Conservation (phyloP, 2,329 filamentous ascomycete species). For the Fusarium agapanthi region DNA sequence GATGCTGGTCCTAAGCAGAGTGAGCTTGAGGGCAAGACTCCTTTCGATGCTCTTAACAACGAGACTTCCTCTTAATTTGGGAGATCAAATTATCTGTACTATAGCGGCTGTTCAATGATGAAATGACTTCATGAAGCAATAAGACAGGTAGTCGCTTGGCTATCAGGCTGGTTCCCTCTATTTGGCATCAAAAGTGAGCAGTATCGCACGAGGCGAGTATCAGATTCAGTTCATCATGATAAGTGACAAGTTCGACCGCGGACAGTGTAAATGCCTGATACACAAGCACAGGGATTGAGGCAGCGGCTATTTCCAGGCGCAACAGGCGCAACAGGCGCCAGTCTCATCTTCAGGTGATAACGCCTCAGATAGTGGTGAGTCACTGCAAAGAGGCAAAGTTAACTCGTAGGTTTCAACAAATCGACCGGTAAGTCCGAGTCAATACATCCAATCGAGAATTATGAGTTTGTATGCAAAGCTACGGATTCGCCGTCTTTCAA, state of each 20-base stretch:
- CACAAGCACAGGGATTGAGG: conserved; percentile 29
- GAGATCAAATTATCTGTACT: neutral
- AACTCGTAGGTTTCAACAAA: neutral
- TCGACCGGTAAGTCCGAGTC: conserved; percentile 11
- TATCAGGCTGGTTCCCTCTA: neutral
- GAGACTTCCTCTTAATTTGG: conserved; percentile 41
- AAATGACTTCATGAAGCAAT: conserved; percentile 26
- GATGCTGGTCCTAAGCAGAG: conserved; percentile 42
- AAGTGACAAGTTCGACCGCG: neutral
- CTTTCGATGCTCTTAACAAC: conserved; percentile 45
- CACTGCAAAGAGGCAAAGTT: neutral
- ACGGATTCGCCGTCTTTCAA: conserved; percentile 31
- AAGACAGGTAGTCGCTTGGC: neutral
- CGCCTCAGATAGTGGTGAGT: neutral
- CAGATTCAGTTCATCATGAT: conserved; percentile 1
- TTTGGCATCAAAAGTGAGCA: neutral
- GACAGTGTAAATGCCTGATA: conserved; percentile 24
- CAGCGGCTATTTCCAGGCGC: conserved; percentile 10
- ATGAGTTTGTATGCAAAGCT: neutral
- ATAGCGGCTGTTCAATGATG: conserved; percentile 23
- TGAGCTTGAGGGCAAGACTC: conserved; percentile 38
- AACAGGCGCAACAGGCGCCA: conserved; percentile 31
- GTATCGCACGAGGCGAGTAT: neutral
- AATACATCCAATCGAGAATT: neutral
- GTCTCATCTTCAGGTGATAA: conserved; percentile 18